Percentiles rank a stretch among this genome's conserved stretches.
Conservation (phyloP, 129 eudicot species). For the Scalesia atractyloides region DNA sequence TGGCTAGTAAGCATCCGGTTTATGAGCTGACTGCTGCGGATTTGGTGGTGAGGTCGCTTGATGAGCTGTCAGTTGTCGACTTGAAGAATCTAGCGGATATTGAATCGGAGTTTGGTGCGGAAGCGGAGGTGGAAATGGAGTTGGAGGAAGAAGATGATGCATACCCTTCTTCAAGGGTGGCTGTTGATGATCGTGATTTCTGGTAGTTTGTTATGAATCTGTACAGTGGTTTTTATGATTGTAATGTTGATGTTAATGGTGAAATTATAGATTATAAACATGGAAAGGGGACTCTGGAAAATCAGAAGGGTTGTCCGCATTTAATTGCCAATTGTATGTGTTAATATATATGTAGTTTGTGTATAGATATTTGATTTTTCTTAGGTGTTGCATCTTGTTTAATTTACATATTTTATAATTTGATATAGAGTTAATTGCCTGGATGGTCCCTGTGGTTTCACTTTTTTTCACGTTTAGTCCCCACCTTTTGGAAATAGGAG, state of each 20-base stretch:
- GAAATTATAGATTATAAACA: constrained; percentile 37
- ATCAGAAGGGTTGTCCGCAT: constrained; percentile 41
- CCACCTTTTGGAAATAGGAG: no score
- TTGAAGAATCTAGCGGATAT: constrained; percentile 87
- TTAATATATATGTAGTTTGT: constrained; percentile 22
- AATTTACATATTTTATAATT: neutral
- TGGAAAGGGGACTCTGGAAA: constrained; percentile 4
- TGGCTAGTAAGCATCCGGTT: constrained; percentile 92
- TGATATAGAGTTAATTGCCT: no score
- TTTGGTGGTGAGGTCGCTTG: constrained; percentile 71
- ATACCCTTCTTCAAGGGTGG: constrained; percentile 45
- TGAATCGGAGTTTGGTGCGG: constrained; percentile 61
- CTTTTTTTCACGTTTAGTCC: no score
- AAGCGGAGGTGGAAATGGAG: constrained; percentile 69
- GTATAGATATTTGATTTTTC: constrained; percentile 23
- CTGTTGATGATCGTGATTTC: constrained; percentile 61
- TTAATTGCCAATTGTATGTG: constrained; percentile 45
- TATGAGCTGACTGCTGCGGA: constrained; percentile 98
- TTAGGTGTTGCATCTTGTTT: constrained; percentile 18
- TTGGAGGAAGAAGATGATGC: constrained; percentile 62
- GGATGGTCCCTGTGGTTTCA: no score
- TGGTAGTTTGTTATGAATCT: constrained; percentile 52
- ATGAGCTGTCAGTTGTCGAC: constrained; percentile 89
- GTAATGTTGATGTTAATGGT: constrained; percentile 37
- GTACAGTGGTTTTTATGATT: constrained; percentile 47